phyloP scores from a whole-genome alignment of 2,329 filamentous ascomycete genomes.

The Harringtonia aguacate region DNA sequence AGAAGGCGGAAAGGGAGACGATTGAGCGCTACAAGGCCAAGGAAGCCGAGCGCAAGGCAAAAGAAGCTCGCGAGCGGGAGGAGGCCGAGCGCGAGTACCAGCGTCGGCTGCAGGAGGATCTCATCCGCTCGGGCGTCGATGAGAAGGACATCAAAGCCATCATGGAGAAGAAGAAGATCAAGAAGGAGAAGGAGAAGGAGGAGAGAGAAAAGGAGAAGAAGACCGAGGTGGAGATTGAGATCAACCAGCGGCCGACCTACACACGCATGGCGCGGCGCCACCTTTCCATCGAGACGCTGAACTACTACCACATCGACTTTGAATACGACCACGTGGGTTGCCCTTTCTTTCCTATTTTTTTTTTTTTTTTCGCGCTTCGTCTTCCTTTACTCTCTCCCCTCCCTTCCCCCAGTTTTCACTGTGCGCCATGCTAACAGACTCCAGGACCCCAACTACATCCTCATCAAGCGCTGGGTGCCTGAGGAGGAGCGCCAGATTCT shows the following conservation, averaged over 20 bases:
- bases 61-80: conserved; percentile 36
- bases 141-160: conserved; percentile 49
- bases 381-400: too few species aligned
- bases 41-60: conserved; percentile 34
- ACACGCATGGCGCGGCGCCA: conserved; percentile 53
- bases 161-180: conserved; percentile 42
- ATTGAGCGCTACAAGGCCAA: conserved; percentile 42
- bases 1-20: conserved; percentile 37
- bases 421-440: conserved; percentile 19
- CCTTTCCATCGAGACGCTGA: conserved; percentile 51
- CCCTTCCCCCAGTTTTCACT: too few species aligned
- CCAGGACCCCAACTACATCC: conserved; percentile 57
- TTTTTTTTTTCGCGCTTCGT: too few species aligned
- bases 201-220: conserved; percentile 20
- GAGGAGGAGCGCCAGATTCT: conserved; percentile 61
- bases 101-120: conserved; percentile 43
- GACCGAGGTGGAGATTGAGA: conserved; percentile 9
- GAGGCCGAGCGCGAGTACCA: conserved; percentile 43
- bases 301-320: conserved; percentile 44
- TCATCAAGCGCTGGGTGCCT: conserved; percentile 62
- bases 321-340: conserved; percentile 43
- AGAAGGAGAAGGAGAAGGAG: conserved; percentile 22
- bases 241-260: conserved; percentile 34
- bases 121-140: conserved; percentile 47
- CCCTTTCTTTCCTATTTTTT: too few species aligned